Conservation (phyloP, 805 yeast genomes). For the Starmerella apicola region DNA sequence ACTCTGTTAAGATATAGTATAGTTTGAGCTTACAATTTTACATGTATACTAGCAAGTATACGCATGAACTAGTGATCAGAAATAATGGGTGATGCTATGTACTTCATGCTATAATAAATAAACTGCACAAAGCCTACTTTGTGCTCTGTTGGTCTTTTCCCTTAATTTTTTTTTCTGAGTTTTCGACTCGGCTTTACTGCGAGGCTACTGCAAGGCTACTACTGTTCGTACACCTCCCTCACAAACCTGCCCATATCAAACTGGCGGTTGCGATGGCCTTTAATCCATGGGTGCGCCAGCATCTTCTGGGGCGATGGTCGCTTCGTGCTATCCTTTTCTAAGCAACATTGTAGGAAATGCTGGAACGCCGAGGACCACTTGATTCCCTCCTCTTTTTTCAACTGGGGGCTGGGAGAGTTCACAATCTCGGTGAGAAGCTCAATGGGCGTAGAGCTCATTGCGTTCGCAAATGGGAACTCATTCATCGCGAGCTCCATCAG, state of each 20-base stretch:
- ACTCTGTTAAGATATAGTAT: no score
- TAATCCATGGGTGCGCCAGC: constrained; percentile 87
- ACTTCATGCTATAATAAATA: no score
- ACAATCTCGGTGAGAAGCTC: constrained; percentile 73
- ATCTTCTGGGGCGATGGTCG: constrained; percentile 90
- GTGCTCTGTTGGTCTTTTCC: no score
- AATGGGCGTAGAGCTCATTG: constrained; percentile 57
- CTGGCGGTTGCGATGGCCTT: constrained; percentile 55
- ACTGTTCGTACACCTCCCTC: constrained; percentile 57
- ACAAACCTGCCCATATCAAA: constrained; percentile 85
- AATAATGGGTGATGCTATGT: no score
- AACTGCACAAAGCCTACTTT: no score
- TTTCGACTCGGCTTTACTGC: no score
- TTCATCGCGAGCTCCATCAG: constrained; percentile 87
- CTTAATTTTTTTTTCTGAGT: no score
- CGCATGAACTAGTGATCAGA: no score
- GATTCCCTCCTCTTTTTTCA: constrained; percentile 70
- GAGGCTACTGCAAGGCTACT: no score
- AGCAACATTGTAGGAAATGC: constrained; percentile 66
- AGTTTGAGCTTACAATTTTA: no score
- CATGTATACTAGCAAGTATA: no score
- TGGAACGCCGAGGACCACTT: constrained; percentile 74
- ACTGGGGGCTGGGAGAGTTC: constrained; percentile 61
- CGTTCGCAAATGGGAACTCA: constrained; percentile 63
- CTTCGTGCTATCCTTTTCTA: constrained; percentile 64